Percentiles rank a stretch among this genome's conserved stretches.
phyloP scores from a whole-genome alignment of 1,284 basidiomycete species.

The Meira nashicola region DNA sequence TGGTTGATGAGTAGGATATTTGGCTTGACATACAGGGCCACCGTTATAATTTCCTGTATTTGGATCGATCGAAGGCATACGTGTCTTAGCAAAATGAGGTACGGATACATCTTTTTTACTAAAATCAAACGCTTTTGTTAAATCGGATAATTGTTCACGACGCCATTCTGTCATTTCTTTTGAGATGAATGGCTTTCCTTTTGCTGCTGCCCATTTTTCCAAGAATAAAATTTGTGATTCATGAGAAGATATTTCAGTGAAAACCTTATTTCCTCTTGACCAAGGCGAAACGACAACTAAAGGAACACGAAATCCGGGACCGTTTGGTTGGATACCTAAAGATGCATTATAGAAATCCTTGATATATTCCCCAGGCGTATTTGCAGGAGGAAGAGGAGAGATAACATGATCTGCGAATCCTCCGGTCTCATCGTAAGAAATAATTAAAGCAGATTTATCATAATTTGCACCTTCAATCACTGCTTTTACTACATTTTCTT shows the following conservation, averaged over 20 bases:
- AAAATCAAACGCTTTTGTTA: constrained; percentile 42
- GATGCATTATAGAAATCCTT: constrained; percentile 29
- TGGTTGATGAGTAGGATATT: constrained; percentile 18
- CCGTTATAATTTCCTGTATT: constrained; percentile 23
- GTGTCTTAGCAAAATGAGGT: constrained; percentile 17
- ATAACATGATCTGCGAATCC: constrained; percentile 43
- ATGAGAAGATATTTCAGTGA: constrained; percentile 36
- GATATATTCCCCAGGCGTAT: constrained; percentile 34
- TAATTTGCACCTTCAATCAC: constrained; percentile 32
- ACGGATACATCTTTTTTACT: constrained; percentile 18
- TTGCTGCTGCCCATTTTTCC: constrained; percentile 41
- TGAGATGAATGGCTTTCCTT: constrained; percentile 28
- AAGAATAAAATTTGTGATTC: constrained; percentile 40
- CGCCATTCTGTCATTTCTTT: constrained; percentile 36
- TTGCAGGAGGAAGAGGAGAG: constrained; percentile 14
- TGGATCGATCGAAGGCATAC: constrained; percentile 20
- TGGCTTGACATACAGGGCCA: constrained; percentile 14
- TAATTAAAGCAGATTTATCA: constrained; percentile 30
- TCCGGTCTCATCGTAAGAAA: constrained; percentile 46
- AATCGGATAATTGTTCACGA: constrained; percentile 34
- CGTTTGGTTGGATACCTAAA: constrained; percentile 24
- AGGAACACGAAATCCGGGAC: constrained; percentile 44
- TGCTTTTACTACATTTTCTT: constrained; percentile 36
- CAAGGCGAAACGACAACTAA: constrained; percentile 42
- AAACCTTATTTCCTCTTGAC: constrained; percentile 38